These are phyloP conservation scores for Candida gorgasii DNA, from an alignment of 805 yeast species.

Conservation along the genomic window DNA sequence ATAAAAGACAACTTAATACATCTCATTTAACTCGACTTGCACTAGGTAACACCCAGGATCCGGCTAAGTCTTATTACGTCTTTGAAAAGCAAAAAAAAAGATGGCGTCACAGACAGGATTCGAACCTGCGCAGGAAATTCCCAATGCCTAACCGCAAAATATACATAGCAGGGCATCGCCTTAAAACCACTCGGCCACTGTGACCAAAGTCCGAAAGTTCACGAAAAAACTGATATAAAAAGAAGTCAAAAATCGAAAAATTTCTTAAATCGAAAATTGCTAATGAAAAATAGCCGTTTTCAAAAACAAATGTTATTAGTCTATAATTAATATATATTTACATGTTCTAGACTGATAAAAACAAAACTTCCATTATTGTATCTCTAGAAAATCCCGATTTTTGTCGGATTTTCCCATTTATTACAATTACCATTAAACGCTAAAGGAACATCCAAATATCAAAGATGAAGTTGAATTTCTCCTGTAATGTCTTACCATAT, in stretches of 20 bases:
- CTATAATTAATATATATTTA: no score
- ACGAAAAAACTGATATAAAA: neutral
- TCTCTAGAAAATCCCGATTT: no score
- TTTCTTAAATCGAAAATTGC: neutral
- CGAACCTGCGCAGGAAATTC: conserved; percentile 88
- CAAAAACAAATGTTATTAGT: no score
- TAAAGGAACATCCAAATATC: conserved; percentile 25
- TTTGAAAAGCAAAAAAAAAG: conserved; percentile 32
- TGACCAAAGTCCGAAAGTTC: conserved; percentile 28
- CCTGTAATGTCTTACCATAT: conserved; percentile 15
- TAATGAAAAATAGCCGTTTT: neutral
- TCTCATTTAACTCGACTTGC: no score
- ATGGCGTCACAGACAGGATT: conserved; percentile 97
- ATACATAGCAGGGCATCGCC: conserved; percentile 80
- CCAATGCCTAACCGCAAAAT: conserved; percentile 42
- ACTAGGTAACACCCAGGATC: no score
- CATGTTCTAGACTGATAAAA: no score
- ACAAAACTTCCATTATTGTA: no score
- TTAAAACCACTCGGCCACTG: conserved; percentile 90
- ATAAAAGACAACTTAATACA: no score
- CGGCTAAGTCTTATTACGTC: no score
- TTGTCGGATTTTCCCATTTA: no score
- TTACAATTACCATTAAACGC: no score
- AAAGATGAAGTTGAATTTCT: conserved; percentile 19
- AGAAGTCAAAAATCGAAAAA: neutral